These are phyloP conservation scores for Lichtheimia corymbifera DNA, from an alignment of 371 early-diverging fungal genomes.

Conservation along the genomic window DNA sequence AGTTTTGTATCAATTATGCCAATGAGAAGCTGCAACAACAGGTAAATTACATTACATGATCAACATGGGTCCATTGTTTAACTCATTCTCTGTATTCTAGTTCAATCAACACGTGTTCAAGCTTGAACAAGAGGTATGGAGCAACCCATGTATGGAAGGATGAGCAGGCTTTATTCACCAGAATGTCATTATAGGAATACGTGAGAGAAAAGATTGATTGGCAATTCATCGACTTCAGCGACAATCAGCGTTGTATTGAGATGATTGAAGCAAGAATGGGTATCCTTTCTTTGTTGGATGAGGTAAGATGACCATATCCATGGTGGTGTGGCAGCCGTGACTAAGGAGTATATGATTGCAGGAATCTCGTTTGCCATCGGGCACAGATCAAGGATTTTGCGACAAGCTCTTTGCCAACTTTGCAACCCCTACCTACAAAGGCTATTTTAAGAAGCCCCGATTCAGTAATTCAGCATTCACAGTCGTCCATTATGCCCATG, in stretches of 20 bases:
- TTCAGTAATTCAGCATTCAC: conserved; percentile 84
- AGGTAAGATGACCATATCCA: conserved; percentile 46
- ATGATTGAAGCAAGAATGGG: conserved; percentile 97
- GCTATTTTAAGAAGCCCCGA: conserved; percentile 89
- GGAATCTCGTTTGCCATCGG: conserved; percentile 90
- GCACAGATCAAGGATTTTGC: conserved; percentile 81
- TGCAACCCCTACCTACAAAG: conserved; percentile 63
- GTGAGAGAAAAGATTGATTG: conserved; percentile 91
- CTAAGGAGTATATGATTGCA: conserved; percentile 5
- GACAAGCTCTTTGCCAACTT: conserved; percentile 86
- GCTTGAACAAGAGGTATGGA: conserved; percentile 81
- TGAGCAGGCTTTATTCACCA: conserved; percentile 39
- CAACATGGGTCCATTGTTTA: not conserved
- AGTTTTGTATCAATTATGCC: conserved; percentile 99
- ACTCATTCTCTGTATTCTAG: conserved; percentile 27
- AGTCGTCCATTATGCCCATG: conserved; percentile 90
- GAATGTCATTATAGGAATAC: conserved; percentile 64
- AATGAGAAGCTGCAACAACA: conserved; percentile 98
- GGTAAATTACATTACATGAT: conserved; percentile 15
- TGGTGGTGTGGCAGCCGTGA: not conserved
- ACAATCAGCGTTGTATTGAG: conserved; percentile 98
- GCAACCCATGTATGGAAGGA: not conserved
- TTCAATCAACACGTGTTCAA: conserved; percentile 80
- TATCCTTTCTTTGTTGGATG: conserved; percentile 94
- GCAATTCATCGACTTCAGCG: conserved; percentile 95